phyloP scores from a whole-genome alignment of 495 filamentous ascomycete species.

The Pseudomonodictys pantanalensis region DNA sequence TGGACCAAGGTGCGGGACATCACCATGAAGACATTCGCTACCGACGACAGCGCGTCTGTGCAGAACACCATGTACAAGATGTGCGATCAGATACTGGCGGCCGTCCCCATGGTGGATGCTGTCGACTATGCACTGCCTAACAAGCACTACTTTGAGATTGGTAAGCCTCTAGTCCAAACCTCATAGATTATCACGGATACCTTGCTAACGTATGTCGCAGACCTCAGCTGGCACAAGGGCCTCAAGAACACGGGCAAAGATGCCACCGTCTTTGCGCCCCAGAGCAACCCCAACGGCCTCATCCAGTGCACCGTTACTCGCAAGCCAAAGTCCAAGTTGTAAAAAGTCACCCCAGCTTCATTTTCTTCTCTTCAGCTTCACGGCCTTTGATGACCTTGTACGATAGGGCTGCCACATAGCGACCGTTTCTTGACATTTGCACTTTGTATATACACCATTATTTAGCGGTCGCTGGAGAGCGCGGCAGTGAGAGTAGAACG shows the following conservation, averaged over 20 bases:
- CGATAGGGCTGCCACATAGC: too few species aligned
- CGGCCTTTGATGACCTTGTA: slow-evolving; percentile 3
- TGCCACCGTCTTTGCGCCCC: slow-evolving; percentile 92
- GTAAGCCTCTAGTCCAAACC: slow-evolving; percentile 54
- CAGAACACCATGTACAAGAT: slow-evolving; percentile 99
- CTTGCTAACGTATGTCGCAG: slow-evolving; percentile 48
- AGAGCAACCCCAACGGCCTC: slow-evolving; percentile 87
- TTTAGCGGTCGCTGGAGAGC: too few species aligned
- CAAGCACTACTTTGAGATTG: slow-evolving; percentile 98
- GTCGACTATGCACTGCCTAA: slow-evolving; percentile 88
- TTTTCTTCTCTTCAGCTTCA: neutral
- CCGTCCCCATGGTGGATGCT: slow-evolving; percentile 64
- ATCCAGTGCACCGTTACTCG: slow-evolving; percentile 92
- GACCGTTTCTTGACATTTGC: neutral
- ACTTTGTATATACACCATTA: neutral
- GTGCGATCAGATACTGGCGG: slow-evolving; percentile 79
- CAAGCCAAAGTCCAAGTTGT: slow-evolving; percentile 44
- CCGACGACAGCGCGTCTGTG: slow-evolving; percentile 85
- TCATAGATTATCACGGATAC: slow-evolving; percentile 7
- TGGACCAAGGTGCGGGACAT: slow-evolving; percentile 74
- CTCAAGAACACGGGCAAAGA: slow-evolving; percentile 95
- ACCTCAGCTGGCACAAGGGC: slow-evolving; percentile 95
- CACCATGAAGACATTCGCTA: slow-evolving; percentile 89
- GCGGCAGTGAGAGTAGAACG: neutral
- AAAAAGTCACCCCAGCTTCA: too few species aligned